Evolutionary conservation across 768 basidiomycete species (phyloP).

Genomic region (Leccinum truebloodii): DNA sequence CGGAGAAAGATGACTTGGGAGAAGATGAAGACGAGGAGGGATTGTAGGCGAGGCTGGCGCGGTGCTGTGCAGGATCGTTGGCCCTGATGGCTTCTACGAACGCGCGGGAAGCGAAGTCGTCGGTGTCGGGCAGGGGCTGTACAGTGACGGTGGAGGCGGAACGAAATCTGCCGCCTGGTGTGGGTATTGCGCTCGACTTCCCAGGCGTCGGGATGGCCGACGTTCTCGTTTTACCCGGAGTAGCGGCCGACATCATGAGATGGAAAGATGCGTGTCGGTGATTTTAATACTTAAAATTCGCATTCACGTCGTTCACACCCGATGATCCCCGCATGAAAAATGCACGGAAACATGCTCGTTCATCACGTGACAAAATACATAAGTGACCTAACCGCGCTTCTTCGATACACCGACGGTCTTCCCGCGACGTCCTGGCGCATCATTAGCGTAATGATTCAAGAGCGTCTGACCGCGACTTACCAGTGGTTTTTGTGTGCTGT

Average conservation of each 20-base stretch:
- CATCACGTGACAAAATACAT: slow-evolving; percentile 27
- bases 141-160: slow-evolving; percentile 56
- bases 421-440: slow-evolving; percentile 75
- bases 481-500: slow-evolving; percentile 99
- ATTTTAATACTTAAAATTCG: neutral
- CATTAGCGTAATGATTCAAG: slow-evolving; percentile 3
- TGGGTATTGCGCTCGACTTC: slow-evolving; percentile 55
- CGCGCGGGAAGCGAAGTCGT: slow-evolving; percentile 68
- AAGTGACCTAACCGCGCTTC: slow-evolving; percentile 60
- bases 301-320: neutral
- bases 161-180: slow-evolving; percentile 63
- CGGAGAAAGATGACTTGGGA: slow-evolving; percentile 41
- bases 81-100: slow-evolving; percentile 79
- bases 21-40: slow-evolving; percentile 47
- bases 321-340: neutral
- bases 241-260: slow-evolving; percentile 18
- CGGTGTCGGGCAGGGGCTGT: slow-evolving; percentile 35
- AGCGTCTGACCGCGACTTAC: slow-evolving; percentile 41
- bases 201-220: slow-evolving; percentile 52
- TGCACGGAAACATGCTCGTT: neutral
- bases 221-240: slow-evolving; percentile 44
- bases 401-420: slow-evolving; percentile 97
- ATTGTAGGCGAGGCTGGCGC: slow-evolving; percentile 42
- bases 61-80: slow-evolving; percentile 77
- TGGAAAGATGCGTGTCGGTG: neutral